A percentile compares a stretch with the other conserved stretches of the same genome.
phyloP scores from a whole-genome alignment of 768 basidiomycete species.

The Mycena rebaudengoi region DNA sequence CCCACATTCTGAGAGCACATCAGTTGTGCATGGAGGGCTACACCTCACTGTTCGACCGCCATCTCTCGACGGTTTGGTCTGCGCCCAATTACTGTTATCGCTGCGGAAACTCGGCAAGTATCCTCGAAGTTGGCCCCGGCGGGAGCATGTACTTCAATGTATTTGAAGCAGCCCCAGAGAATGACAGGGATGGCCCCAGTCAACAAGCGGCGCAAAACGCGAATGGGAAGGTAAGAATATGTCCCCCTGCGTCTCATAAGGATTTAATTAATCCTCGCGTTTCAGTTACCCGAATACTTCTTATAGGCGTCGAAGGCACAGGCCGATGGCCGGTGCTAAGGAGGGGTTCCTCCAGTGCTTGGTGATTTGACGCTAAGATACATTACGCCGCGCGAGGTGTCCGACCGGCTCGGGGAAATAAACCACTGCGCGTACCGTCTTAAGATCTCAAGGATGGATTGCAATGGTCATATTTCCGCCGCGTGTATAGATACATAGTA shows the following conservation, averaged over 20 bases:
- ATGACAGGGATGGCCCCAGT: constrained; percentile 89
- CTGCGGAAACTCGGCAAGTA: constrained; percentile 96
- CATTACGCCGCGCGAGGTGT: too few relatives aligned
- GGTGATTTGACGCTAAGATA: too few relatives aligned
- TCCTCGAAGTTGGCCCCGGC: constrained; percentile 93
- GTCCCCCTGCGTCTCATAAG: constrained; percentile 6
- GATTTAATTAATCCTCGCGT: constrained; percentile 14
- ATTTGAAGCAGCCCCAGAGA: constrained; percentile 98
- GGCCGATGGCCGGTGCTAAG: not conserved
- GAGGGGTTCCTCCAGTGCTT: not conserved
- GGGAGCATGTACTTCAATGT: constrained; percentile 94
- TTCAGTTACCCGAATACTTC: constrained; percentile 85
- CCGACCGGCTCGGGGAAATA: too few relatives aligned
- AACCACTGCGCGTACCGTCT: too few relatives aligned
- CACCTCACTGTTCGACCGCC: constrained; percentile 95
- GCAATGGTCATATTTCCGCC: too few relatives aligned
- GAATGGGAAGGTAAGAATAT: constrained; percentile 67
- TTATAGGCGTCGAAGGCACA: constrained; percentile 41
- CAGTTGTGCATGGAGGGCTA: constrained; percentile 99
- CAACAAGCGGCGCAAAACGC: constrained; percentile 80
- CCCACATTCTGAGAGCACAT: constrained; percentile 96
- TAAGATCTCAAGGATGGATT: too few relatives aligned
- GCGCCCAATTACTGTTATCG: constrained; percentile 99
- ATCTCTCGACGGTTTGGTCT: constrained; percentile 97
- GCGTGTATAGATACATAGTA: constrained; percentile 12